Percentiles rank a stretch among this genome's conserved stretches.
phyloP scores from a whole-genome alignment of 306 rosid species.

The Hippophae tibetana region DNA sequence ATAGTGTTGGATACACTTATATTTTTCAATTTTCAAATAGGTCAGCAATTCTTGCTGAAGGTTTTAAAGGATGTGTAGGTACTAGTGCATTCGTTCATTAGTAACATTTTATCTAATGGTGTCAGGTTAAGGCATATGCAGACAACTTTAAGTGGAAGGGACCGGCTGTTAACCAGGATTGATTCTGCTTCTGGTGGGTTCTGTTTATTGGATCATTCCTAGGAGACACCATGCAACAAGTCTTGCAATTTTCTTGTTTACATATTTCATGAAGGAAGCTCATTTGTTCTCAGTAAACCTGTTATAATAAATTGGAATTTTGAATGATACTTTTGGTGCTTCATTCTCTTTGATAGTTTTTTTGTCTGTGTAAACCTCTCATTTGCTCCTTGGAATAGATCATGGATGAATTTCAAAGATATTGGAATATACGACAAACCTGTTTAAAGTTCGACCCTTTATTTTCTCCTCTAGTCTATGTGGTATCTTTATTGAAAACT shows the following conservation, averaged over 20 bases:
- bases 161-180: conserved; percentile 33
- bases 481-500: no score
- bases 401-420: background rate
- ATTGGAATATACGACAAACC: no score
- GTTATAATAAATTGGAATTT: conserved; percentile 36
- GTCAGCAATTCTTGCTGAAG: no score
- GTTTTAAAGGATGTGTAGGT: no score
- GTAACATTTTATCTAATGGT: background rate
- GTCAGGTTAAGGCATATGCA: conserved; percentile 74
- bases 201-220: conserved; percentile 21
- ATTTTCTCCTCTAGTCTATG: no score
- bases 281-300: conserved; percentile 19
- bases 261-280: conserved; percentile 20
- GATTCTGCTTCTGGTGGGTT: conserved; percentile 23
- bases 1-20: no score
- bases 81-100: no score
- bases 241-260: conserved; percentile 22
- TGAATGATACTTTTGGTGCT: conserved; percentile 1
- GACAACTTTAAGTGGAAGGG: conserved; percentile 99
- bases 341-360: background rate
- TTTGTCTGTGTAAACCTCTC: background rate
- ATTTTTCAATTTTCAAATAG: no score
- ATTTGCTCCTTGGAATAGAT: background rate
- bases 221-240: conserved; percentile 16
- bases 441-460: no score